Evolutionary conservation across 2,329 filamentous ascomycete species (phyloP).

Genomic region (Monosporascus ibericus): DNA sequence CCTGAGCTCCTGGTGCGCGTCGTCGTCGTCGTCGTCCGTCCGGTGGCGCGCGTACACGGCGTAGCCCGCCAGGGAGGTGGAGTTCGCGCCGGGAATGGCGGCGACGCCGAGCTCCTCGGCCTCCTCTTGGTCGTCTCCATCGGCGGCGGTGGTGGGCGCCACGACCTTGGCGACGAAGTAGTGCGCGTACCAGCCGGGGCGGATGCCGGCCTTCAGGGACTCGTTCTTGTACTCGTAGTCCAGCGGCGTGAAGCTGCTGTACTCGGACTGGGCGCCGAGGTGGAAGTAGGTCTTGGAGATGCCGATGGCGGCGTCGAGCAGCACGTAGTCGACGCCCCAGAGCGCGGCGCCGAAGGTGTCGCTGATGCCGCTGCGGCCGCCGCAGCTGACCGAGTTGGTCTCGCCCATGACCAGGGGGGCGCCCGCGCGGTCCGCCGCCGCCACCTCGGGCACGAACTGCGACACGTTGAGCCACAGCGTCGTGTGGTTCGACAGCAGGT

Average conservation of each 20-base stretch:
- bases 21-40: not conserved
- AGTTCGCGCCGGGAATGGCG: slow-evolving; percentile 27
- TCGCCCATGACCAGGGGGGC: slow-evolving; percentile 39
- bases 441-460: slow-evolving; percentile 25
- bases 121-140: slow-evolving; percentile 2
- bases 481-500: slow-evolving; percentile 26
- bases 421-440: slow-evolving; percentile 27
- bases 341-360: slow-evolving; percentile 44
- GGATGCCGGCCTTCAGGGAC: slow-evolving; percentile 22
- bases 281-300: slow-evolving; percentile 37
- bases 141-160: not conserved
- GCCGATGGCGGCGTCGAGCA: slow-evolving; percentile 28
- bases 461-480: slow-evolving; percentile 30
- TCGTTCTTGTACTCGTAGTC: slow-evolving; percentile 25
- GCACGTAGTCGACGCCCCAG: slow-evolving; percentile 41
- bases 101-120: slow-evolving; percentile 16
- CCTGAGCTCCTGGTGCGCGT: slow-evolving; percentile 7
- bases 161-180: slow-evolving; percentile 28
- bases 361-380: slow-evolving; percentile 32
- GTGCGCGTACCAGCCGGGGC: slow-evolving; percentile 27
- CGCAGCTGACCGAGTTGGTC: slow-evolving; percentile 37
- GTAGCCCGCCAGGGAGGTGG: slow-evolving; percentile 27
- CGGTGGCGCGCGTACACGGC: slow-evolving; percentile 18
- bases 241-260: slow-evolving; percentile 24
- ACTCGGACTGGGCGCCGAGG: slow-evolving; percentile 30